Evolutionary conservation across 345 rosid species (phyloP).

Genomic region (Ailanthus altissimus): DNA sequence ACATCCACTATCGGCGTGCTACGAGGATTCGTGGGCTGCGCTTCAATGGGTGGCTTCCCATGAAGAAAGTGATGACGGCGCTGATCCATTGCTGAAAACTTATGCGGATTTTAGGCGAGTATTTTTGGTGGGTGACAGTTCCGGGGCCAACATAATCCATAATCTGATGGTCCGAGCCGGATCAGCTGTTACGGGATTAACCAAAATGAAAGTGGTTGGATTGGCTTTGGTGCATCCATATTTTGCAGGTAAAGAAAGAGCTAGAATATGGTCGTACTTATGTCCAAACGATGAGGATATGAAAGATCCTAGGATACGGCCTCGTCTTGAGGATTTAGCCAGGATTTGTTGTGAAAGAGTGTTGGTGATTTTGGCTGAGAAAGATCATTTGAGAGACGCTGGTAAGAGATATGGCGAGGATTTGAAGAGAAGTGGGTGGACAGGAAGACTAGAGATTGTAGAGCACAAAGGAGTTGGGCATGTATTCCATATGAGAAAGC

Average conservation of each 20-base stretch:
- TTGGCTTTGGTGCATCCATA: constrained; percentile 38
- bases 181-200: constrained; percentile 12
- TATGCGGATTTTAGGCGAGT: constrained; percentile 34
- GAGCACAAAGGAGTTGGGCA: constrained; percentile 32
- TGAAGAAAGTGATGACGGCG: constrained; percentile 23
- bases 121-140: constrained; percentile 40
- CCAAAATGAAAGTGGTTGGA: constrained; percentile 24
- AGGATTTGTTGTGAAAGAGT: constrained; percentile 37
- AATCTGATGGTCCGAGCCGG: constrained; percentile 32
- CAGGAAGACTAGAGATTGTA: constrained; percentile 26
- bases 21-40: constrained; percentile 45
- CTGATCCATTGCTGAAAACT: constrained; percentile 35
- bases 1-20: constrained; percentile 39
- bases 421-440: constrained; percentile 41
- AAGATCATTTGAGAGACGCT: constrained; percentile 31
- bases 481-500: constrained; percentile 25
- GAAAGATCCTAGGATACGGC: too few species aligned
- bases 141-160: constrained; percentile 48
- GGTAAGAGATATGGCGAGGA: neutral
- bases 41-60: constrained; percentile 39
- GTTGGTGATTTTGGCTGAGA: constrained; percentile 45
- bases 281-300: constrained; percentile 18
- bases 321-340: constrained; percentile 18
- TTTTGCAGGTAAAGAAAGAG: constrained; percentile 37
- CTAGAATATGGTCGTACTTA: constrained; percentile 31